Evolutionary conservation across 345 rosid genomes (phyloP).

Genomic region (Leavenworthia alabamica): DNA sequence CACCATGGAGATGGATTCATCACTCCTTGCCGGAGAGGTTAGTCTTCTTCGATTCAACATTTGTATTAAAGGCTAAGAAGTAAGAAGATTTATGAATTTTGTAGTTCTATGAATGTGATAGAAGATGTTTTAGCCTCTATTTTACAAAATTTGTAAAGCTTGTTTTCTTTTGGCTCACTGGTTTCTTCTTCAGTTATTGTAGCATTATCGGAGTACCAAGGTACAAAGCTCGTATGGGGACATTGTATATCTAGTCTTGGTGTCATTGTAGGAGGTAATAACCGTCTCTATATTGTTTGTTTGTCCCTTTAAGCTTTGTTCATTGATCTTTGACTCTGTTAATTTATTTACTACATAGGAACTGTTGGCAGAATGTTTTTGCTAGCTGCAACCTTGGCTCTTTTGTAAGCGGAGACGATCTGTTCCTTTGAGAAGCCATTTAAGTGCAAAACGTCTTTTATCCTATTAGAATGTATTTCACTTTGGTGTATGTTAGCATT

Average conservation of each 20-base stretch:
- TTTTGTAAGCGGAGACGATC: conserved; percentile 37
- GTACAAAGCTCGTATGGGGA: conserved; percentile 35
- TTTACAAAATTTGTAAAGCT: conserved; percentile 1
- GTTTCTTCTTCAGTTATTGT: background rate
- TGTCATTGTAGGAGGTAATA: conserved; percentile 65
- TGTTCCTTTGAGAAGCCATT: conserved; percentile 37
- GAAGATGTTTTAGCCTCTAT: too few species aligned
- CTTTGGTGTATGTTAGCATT: too few species aligned
- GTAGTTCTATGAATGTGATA: too few species aligned
- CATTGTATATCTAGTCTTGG: conserved; percentile 39
- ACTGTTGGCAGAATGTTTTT: conserved; percentile 49
- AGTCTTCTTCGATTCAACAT: too few species aligned
- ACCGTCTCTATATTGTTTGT: background rate
- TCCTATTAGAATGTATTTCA: too few species aligned
- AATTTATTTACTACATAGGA: conserved; percentile 37
- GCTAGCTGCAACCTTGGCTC: conserved; percentile 35
- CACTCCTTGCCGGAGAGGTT: conserved; percentile 51
- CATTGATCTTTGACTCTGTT: conserved; percentile 7
- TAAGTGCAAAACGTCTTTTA: conserved; percentile 68
- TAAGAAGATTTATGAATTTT: too few species aligned
- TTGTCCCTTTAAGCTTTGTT: too few species aligned
- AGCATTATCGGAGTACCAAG: conserved; percentile 35
- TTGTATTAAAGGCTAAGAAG: too few species aligned
- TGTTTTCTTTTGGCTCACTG: conserved; percentile 10
- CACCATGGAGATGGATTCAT: conserved; percentile 56